Evolutionary conservation across 768 basidiomycete genomes (phyloP), one percentile per base, ranked within the genome.

Genomic region (Russula dissimulans): DNA sequence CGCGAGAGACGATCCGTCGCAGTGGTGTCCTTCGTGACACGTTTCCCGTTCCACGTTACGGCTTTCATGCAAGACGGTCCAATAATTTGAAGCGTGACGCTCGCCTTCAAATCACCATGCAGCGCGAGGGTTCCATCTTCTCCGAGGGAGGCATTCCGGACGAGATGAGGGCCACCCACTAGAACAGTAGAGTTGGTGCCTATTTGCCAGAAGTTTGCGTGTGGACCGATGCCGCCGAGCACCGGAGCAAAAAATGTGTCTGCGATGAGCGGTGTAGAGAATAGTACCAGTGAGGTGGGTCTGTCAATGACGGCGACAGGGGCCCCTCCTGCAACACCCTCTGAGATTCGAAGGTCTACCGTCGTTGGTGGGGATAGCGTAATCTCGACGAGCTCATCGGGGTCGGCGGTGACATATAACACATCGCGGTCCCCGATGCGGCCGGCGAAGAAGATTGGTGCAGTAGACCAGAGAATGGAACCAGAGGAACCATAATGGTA

Each of bases 181-280:
- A 93, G 74, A 29, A 87, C 75, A 11, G 85, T 81, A 4, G 77
- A 69, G 65, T 91, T 90, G 26, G 86, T 84, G 31, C 90, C 89
- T 53, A 89, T 73, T 54, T 82, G 77, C 85, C 86, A 91, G 76
- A 77, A 91, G 65, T 80, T 82, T 44, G 74, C 74, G 57, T 85
- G 76, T 12, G 78, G 74, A 32, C 77, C 72, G 4, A 67, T 70
- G 5, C 70, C 64, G 6, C 68, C 63, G 45, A 91, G 75, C 17
- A 81, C 77, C 1, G 91, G 91, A 5, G 85, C 77, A 84, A 87
- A 93, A 75, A 90, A 89, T 0, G 84, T 85, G 34, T 78, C 80
- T 3, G 85, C 84, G 0, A 86, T 86, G 14, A 67, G 72, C 0
- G 82, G 77, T 67, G 91, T 89, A 7, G 82, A 80, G 66, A 77